phyloP scores from a whole-genome alignment of 2,329 filamentous ascomycete genomes.

The Monilinia polystroma region DNA sequence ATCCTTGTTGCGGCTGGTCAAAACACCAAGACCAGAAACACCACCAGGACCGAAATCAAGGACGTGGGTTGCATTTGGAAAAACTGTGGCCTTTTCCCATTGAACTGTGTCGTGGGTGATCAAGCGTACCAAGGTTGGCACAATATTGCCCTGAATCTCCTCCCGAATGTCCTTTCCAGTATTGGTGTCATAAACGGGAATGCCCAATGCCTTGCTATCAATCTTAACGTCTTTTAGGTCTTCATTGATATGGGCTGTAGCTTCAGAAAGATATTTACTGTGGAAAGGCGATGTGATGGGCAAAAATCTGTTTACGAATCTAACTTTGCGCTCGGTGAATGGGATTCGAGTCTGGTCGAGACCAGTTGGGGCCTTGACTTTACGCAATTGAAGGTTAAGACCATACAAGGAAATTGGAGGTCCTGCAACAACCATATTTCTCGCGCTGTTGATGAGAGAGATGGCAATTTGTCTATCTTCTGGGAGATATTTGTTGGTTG shows the following conservation, averaged over 20 bases:
- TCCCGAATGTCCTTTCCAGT: constrained; percentile 80
- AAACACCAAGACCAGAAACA: constrained; percentile 89
- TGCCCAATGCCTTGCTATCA: constrained; percentile 68
- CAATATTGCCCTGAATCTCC: constrained; percentile 71
- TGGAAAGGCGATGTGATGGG: constrained; percentile 98
- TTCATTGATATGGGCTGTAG: constrained; percentile 77
- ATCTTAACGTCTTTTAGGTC: constrained; percentile 84
- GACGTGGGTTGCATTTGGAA: constrained; percentile 88
- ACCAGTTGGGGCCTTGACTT: constrained; percentile 96
- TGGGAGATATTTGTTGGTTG: constrained; percentile 94
- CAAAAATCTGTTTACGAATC: constrained; percentile 94
- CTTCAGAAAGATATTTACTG: constrained; percentile 86
- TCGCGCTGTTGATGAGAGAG: constrained; percentile 92
- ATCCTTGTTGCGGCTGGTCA: constrained; percentile 99
- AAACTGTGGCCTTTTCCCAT: constrained; percentile 93
- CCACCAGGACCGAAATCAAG: constrained; percentile 96
- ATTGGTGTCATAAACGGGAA: constrained; percentile 87
- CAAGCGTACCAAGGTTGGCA: constrained; percentile 83
- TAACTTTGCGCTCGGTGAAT: constrained; percentile 91
- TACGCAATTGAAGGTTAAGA: constrained; percentile 90
- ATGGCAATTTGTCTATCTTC: constrained; percentile 90
- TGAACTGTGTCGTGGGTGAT: constrained; percentile 93
- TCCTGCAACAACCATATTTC: constrained; percentile 95
- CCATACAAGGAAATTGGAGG: constrained; percentile 95
- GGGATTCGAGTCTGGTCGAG: constrained; percentile 93